Evolutionary conservation across 495 filamentous ascomycete genomes (phyloP), one percentile per base, ranked within the genome.

Genomic region (Penicillium pancosmium): DNA sequence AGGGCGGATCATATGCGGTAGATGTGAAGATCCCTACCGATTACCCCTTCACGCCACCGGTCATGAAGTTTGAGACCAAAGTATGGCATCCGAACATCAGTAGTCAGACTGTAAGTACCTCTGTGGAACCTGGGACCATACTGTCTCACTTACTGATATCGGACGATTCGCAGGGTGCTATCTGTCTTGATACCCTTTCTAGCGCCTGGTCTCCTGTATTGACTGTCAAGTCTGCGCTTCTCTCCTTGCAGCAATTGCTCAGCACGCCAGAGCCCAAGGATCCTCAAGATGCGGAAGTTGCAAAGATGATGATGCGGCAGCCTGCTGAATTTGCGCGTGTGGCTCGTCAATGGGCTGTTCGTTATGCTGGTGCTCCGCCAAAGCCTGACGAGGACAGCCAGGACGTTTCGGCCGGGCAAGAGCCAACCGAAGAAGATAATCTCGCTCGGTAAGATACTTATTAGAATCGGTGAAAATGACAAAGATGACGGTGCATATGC

Each of bases 71-170:
- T 62, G 84, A 89, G 62, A 98, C 95, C 65, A 95, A 89, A 73
- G 88, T 98, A 57, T 98, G 95, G 95, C 94, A 98, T 75, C 94
- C 94, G 35, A 98, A 98, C 73, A 85, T 98, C 75, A 92, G 88
- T 82, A 93, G 88, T 67, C 91, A 96, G 72, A 98, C 94, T 50
- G 93, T 97, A 75, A 69, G 88, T 82, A 36, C 23, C 23, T 23
- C 23, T 21, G 19, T 21, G 19, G 19, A 21, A 31, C 44, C 13
- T 13, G n/a, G 5, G 7, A 44, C 16, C 27, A 8, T 4, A 4
- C 2, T 31, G 6, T 9, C 27, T 44, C n/a, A 19, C 5, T 44
- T n/a, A 19, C 41, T 44, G 16, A 40, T 31, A n/a, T 34, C 33
- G 31, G 38, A 18, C 49, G 9, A 55, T 23, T 18, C 8, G 25